These are phyloP conservation scores for Solanum megistacrolobum DNA, from an alignment of 257 asterid species.

Conservation along the genomic window DNA sequence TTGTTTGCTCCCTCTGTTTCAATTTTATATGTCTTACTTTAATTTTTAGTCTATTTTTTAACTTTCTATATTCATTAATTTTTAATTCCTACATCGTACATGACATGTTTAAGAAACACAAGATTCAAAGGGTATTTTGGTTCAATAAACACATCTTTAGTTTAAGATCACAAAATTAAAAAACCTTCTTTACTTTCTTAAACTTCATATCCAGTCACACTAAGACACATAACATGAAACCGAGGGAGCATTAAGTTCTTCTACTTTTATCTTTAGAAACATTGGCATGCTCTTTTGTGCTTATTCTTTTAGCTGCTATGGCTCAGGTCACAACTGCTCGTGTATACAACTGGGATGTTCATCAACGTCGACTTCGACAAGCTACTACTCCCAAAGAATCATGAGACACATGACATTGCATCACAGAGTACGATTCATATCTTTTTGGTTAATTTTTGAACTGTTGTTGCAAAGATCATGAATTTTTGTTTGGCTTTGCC, in stretches of 20 bases:
- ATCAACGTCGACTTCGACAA: constrained; percentile 74
- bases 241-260: too few species aligned
- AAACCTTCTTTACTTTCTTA: background rate
- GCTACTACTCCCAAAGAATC: constrained; percentile 31
- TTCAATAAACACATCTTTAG: background rate
- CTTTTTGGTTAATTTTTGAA: background rate
- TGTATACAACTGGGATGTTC: constrained; percentile 92
- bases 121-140: background rate
- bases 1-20: background rate
- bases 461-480: background rate
- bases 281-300: background rate
- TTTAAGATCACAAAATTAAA: background rate
- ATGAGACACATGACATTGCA: constrained; percentile 4
- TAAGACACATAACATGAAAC: background rate
- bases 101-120: background rate
- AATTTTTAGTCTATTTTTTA: background rate
- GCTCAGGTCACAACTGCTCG: constrained; percentile 87
- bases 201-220: background rate
- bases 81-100: background rate
- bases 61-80: background rate
- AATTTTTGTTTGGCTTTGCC: background rate
- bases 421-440: background rate
- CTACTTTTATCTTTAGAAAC: background rate
- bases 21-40: background rate
- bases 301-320: background rate